Conservation (phyloP, 345 rosid species). For the Viola odorata region DNA sequence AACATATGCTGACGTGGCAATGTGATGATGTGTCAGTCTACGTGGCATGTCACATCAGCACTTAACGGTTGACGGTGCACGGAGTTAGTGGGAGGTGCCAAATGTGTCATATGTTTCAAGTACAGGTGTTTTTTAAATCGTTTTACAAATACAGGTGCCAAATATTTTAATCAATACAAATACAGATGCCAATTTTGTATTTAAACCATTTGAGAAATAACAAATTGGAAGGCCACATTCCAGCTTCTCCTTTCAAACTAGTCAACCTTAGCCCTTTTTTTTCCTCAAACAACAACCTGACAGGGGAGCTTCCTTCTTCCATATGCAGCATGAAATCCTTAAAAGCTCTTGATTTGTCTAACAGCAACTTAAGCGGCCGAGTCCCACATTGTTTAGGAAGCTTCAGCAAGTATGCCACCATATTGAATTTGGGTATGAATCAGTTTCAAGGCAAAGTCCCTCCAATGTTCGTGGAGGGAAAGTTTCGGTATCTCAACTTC, state of each 20-base stretch:
- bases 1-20: no score
- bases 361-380: not conserved
- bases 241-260: constrained; percentile 7
- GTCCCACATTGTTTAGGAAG: not conserved
- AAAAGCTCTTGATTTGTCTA: not conserved
- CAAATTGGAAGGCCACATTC: constrained; percentile 13
- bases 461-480: not conserved
- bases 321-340: not conserved
- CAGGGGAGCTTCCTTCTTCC: not conserved
- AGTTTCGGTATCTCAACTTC: constrained; percentile 9
- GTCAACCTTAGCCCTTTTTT: not conserved
- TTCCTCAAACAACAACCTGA: not conserved
- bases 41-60: no score
- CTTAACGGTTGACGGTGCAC: no score
- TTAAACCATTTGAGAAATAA: constrained; percentile 13
- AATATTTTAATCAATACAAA: no score
- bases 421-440: constrained; percentile 1
- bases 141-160: no score
- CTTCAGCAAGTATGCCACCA: not conserved
- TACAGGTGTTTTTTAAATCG: no score
- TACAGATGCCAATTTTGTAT: no score
- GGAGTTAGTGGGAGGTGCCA: no score
- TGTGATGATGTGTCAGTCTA: no score
- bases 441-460: constrained; percentile 12
- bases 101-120: no score